Conservation (phyloP, 345 rosid genomes). For the Lepidium didymum region DNA sequence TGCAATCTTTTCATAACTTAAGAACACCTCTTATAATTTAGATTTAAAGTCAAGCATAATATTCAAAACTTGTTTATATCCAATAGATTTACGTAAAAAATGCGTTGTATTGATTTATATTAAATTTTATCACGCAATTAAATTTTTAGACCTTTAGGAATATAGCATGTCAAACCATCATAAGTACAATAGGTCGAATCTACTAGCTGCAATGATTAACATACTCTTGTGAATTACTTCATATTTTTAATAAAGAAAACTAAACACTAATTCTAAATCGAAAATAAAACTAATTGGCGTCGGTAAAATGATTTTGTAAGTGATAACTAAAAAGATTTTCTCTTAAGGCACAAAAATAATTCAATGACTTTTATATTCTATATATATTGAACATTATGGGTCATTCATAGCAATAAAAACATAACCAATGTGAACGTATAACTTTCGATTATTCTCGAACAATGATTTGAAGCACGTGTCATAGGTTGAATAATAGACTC, state of each 20-base stretch:
- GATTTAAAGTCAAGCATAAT: not conserved
- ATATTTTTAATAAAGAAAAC: not conserved
- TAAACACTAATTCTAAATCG: not conserved
- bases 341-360: not conserved
- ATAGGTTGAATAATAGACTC: not conserved
- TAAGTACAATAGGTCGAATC: not conserved
- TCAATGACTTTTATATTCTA: not conserved
- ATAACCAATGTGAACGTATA: not conserved
- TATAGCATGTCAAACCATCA: not conserved
- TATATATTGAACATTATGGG: conserved; percentile 6
- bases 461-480: conserved; percentile 21
- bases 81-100: not conserved
- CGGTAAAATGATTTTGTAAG: not conserved
- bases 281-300: not conserved
- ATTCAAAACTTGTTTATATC: not conserved
- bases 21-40: not conserved
- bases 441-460: conserved; percentile 8
- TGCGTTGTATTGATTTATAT: not conserved
- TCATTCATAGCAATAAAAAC: conserved; percentile 13
- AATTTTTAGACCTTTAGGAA: not conserved
- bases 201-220: not conserved
- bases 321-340: not conserved
- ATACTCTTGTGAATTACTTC: not conserved
- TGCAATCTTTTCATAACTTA: not conserved
- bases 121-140: not conserved